These are phyloP conservation scores for Sphaceloma murrayae DNA, from an alignment of 2,329 filamentous ascomycete species.

Conservation along the genomic window DNA sequence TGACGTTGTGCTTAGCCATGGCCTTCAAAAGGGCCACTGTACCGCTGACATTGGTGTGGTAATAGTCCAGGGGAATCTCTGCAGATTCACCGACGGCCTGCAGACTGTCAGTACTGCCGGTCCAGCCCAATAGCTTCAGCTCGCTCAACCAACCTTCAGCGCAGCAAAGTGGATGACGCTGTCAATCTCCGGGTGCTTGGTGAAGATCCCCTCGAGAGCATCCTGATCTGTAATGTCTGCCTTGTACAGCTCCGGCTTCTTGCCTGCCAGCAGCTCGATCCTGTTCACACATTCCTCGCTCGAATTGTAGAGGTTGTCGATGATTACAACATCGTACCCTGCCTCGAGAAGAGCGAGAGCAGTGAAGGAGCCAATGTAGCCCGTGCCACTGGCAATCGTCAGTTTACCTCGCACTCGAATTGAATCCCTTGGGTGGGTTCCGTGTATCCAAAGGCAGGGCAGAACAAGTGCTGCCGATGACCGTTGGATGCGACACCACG, in stretches of 20 bases:
- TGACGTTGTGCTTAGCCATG: slow-evolving; percentile 84
- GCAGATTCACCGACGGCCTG: slow-evolving; percentile 92
- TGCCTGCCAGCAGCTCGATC: slow-evolving; percentile 87
- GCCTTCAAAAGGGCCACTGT: slow-evolving; percentile 75
- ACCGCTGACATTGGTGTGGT: slow-evolving; percentile 90
- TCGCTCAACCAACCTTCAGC: slow-evolving; percentile 65
- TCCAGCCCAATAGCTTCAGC: no score
- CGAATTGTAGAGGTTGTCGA: slow-evolving; percentile 96
- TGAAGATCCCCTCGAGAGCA: slow-evolving; percentile 76
- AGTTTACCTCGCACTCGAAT: slow-evolving; percentile 18
- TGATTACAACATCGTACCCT: slow-evolving; percentile 91
- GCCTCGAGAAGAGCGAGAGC: slow-evolving; percentile 82
- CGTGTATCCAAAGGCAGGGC: not conserved
- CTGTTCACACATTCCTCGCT: slow-evolving; percentile 84
- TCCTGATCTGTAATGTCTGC: slow-evolving; percentile 80
- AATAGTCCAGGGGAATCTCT: slow-evolving; percentile 94
- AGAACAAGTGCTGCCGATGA: slow-evolving; percentile 10
- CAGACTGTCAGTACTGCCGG: no score
- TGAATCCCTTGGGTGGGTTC: no score
- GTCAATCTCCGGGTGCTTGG: slow-evolving; percentile 84
- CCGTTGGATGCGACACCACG: slow-evolving; percentile 7
- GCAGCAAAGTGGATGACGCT: slow-evolving; percentile 98
- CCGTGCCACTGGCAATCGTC: slow-evolving; percentile 62
- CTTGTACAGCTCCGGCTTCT: slow-evolving; percentile 75
- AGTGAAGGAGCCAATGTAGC: slow-evolving; percentile 98